Base-by-base conservation (phyloP, 2,329 filamentous ascomycete species). In the Stylonectria norvegica region DNA sequence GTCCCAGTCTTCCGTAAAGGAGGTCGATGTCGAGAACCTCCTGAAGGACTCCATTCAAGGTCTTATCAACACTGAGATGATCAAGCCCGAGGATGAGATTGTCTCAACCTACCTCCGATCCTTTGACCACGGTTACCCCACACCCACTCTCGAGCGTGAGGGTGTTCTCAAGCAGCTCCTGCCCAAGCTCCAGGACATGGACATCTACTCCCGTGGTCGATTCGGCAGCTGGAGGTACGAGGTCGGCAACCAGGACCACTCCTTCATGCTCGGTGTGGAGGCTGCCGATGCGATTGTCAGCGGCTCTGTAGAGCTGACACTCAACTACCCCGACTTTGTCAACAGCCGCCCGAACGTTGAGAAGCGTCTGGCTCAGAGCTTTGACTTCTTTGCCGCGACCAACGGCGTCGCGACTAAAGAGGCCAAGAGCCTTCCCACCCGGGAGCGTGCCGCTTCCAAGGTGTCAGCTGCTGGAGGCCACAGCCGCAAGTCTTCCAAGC, bases 211-310 rank as follows among this genome's bases (percentile, higher is more conserved):
- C 32, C 89, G 93, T 69, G 93, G 93, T 58, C 90, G 93, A 50
- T 98, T 98, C 70, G 93, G 93, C 59, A 91, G 85, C 76, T 98
- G 93, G 93, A 80, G 89, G 63, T 98, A 98, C 74, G 93, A 98
- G 71, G 87, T 81, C 53, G 89, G 89, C 62, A 95, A 95, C 79
- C 89, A 95, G 77, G 90, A 96, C 70, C 90, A 96, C 78, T 91
- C 86, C 18, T 96, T 96, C 70, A 96, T 96, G 90, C 76, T 95
- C 48, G 90, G 90, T 63, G 90, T 95, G 15, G 90, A 96, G 72
- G 90, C 90, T 34, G 89, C 82, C 27, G 90, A 96, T 71, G 81
- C 88, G 72, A 88, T 95, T 61, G 80, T 90, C 68, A 90, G 85
- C 66, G 90, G 90, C 53, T 84, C 87, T 25, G 86, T 90, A 32